Conservation (phyloP, 2,329 filamentous ascomycete species). For the Fusarium verrucosum region DNA sequence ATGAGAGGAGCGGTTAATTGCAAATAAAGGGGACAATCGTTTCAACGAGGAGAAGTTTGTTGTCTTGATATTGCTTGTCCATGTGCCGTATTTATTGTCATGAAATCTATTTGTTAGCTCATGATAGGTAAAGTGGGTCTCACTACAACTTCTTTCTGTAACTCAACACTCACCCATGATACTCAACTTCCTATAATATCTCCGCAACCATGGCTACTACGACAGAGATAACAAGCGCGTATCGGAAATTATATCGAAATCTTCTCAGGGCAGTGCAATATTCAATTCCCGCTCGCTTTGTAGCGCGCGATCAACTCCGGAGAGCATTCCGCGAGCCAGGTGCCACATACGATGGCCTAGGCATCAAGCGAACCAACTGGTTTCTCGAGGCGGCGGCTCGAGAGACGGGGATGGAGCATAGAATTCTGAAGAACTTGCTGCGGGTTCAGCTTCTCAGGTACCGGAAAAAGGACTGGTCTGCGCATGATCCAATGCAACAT, state of each 20-base stretch:
- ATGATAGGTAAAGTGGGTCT: conserved; percentile 20
- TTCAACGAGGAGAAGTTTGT: background rate
- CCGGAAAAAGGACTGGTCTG: conserved; percentile 12
- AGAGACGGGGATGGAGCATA: conserved; percentile 75
- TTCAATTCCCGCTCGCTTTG: conserved; percentile 72
- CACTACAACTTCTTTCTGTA: background rate
- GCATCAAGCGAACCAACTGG: conserved; percentile 71
- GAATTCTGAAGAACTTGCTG: conserved; percentile 74
- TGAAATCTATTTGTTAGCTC: background rate
- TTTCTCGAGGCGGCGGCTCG: conserved; percentile 74
- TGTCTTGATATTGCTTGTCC: background rate
- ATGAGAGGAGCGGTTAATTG: conserved; percentile 19
- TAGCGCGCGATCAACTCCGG: conserved; percentile 68
- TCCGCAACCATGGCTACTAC: conserved; percentile 37
- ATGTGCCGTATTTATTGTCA: background rate
- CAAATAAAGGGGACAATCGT: background rate
- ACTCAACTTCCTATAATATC: background rate
- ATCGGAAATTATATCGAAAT: conserved; percentile 74
- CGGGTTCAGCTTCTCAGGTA: conserved; percentile 39
- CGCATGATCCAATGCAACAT: conserved; percentile 29
- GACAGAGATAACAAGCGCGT: conserved; percentile 67
- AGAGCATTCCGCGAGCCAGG: conserved; percentile 63
- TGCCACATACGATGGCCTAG: conserved; percentile 58
- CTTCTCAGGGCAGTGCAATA: conserved; percentile 76
- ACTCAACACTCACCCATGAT: background rate